Percentiles rank a stretch among this genome's conserved stretches.
Conservation (phyloP, 1,139 yeast species). For the Wickerhamiella pararugosa region DNA sequence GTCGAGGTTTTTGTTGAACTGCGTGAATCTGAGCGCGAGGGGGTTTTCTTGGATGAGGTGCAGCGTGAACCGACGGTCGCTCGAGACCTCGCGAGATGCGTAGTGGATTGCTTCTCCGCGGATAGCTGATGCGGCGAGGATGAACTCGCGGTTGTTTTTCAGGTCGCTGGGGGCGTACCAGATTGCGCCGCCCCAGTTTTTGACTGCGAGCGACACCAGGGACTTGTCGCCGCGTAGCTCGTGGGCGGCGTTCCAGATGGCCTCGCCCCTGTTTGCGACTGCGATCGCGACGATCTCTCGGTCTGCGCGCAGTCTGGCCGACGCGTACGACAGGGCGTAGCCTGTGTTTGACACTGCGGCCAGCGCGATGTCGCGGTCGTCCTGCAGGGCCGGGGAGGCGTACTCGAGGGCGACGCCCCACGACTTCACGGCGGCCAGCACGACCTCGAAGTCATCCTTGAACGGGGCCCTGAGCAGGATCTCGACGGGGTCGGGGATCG, state of each 20-base stretch:
- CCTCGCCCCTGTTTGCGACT: not conserved
- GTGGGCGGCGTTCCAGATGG: not conserved
- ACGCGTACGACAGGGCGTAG: no score
- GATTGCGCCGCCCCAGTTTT: constrained; percentile 1
- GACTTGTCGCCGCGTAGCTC: not conserved
- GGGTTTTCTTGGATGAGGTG: no score
- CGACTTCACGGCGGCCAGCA: not conserved
- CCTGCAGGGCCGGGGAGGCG: not conserved
- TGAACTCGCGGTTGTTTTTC: not conserved
- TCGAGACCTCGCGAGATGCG: no score
- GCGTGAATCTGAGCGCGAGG: no score
- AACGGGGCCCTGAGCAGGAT: no score
- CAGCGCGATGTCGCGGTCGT: no score
- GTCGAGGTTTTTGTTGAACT: not conserved
- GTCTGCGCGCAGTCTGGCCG: not conserved
- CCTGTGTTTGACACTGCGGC: no score
- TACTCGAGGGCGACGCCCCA: constrained; percentile 1
- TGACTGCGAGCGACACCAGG: not conserved
- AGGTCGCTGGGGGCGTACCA: not conserved
- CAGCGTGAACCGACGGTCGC: no score
- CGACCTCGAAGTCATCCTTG: not conserved
- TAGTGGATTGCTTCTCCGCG: no score
- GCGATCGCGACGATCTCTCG: not conserved
- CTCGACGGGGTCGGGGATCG: no score
- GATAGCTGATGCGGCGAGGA: not conserved